A percentile compares a stretch with the other conserved stretches of the same genome.
Evolutionary conservation across 1,284 basidiomycete genomes (phyloP).

Genomic region (Pterulicium gracile): DNA sequence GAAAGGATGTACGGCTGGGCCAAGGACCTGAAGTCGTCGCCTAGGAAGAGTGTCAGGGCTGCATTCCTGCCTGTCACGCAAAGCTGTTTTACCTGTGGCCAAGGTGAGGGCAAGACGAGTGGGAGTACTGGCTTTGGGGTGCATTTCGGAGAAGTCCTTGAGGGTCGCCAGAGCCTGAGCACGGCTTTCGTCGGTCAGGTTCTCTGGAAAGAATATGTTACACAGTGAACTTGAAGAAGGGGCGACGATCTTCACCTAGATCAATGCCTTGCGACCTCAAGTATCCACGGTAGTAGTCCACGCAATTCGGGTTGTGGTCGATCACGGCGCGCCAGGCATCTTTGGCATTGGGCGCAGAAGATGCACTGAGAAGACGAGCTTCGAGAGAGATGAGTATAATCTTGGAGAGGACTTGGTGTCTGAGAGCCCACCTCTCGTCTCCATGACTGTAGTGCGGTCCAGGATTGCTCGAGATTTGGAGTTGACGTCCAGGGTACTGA

Average conservation of each 20-base stretch:
- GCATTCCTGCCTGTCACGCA: constrained; percentile 3
- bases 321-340: constrained; percentile 74
- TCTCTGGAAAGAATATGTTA: not conserved
- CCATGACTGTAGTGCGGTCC: constrained; percentile 62
- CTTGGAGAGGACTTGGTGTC: constrained; percentile 7
- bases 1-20: constrained; percentile 51
- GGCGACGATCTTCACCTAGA: constrained; percentile 35
- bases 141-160: constrained; percentile 44
- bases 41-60: constrained; percentile 19
- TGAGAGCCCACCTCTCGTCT: constrained; percentile 49
- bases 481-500: constrained; percentile 52
- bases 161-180: constrained; percentile 47
- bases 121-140: constrained; percentile 66
- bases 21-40: constrained; percentile 22
- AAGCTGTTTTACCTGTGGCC: constrained; percentile 34
- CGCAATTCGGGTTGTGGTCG: constrained; percentile 79
- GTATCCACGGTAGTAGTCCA: constrained; percentile 73
- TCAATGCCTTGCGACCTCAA: constrained; percentile 58
- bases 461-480: constrained; percentile 58
- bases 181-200: constrained; percentile 34
- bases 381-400: constrained; percentile 11
- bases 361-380: constrained; percentile 66
- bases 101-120: constrained; percentile 62
- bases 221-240: not conserved
- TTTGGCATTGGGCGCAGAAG: constrained; percentile 60